These are phyloP conservation scores for Ceratobasidium theobromae DNA, from an alignment of 1,284 basidiomycete genomes.

Conservation along the genomic window DNA sequence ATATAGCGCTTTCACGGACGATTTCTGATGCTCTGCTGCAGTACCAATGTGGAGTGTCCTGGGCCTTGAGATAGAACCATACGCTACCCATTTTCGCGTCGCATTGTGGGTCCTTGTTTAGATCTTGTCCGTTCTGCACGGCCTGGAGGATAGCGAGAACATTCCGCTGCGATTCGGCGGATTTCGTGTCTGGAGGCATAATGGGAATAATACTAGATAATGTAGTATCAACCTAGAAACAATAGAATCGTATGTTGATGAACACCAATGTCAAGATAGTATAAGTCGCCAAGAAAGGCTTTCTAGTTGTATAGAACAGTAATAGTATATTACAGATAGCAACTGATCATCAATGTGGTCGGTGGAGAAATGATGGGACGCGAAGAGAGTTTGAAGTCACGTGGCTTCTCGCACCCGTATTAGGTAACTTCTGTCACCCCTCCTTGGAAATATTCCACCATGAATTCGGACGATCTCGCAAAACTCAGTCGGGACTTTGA, in stretches of 20 bases:
- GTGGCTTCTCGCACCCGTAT: background rate
- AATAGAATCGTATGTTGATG: too few relatives aligned
- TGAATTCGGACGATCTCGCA: conserved; percentile 31
- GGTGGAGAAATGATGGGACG: background rate
- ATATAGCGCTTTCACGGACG: conserved; percentile 65
- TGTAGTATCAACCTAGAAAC: too few relatives aligned
- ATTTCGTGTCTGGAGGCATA: too few relatives aligned
- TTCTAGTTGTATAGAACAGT: too few relatives aligned
- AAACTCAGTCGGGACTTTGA: conserved; percentile 27
- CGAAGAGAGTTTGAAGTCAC: background rate
- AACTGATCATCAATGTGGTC: background rate
- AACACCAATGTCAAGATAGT: too few relatives aligned
- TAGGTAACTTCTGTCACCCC: background rate
- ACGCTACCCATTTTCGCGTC: conserved; percentile 15
- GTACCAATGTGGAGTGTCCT: conserved; percentile 61
- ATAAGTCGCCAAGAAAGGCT: too few relatives aligned
- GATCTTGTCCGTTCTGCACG: background rate
- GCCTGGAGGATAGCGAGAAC: background rate
- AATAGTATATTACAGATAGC: background rate
- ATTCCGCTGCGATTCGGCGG: too few relatives aligned
- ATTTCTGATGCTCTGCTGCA: conserved; percentile 58
- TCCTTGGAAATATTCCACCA: background rate
- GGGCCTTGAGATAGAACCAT: conserved; percentile 12
- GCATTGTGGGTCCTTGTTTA: background rate
- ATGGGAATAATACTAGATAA: too few relatives aligned